Evolutionary conservation across 345 rosid species (phyloP), one percentile per base, ranked within the genome.

Genomic region (Arabidopsis suecica): DNA sequence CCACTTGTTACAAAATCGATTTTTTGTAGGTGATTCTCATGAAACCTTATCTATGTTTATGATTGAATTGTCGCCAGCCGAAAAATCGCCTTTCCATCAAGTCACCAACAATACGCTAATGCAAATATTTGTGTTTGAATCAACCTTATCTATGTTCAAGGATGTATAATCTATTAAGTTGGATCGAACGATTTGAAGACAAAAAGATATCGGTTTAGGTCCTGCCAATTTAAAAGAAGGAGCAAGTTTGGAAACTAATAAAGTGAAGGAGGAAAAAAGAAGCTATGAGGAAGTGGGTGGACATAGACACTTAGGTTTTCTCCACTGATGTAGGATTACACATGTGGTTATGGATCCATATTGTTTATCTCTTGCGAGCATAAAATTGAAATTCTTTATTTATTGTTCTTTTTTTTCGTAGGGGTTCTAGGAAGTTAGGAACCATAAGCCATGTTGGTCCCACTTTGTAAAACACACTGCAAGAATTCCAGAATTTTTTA

Each of bases 271-370:
- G 40, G 30, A 23, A 7, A n/a, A 14, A 23, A 32, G 18, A 16
- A 32, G 48, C 50, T 56, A 73, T 49, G 65, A 65, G 74, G 55
- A 54, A 74, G 80, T 53, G 79, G 76, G 80, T 74, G 61, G 80
- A 76, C 75, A 70, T 59, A 81, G 65, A 77, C 83, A 78, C 82
- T 48, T 80, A 78, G 67, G 75, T 75, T 82, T 81, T 58, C 86
- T 82, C 89, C 89, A 88, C 87, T 91, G 41, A 93, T 82, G 87
- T 71, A 85, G 84, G 93, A 78, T 76, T 48, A 83, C 73, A 74
- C 89, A 84, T 86, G 93, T 84, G 93, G 80, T 68, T 69, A 61
- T 78, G 63, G 55, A 82, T 82, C 72, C 65, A 75, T 80, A 51
- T 56, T 79, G 82, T 49, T 50, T 69, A 61, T 62, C 63, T 60